A percentile compares a stretch with the other conserved stretches of the same genome.
Conservation (phyloP, 352 stramenopile genomes). For the Globisporangium polare region DNA sequence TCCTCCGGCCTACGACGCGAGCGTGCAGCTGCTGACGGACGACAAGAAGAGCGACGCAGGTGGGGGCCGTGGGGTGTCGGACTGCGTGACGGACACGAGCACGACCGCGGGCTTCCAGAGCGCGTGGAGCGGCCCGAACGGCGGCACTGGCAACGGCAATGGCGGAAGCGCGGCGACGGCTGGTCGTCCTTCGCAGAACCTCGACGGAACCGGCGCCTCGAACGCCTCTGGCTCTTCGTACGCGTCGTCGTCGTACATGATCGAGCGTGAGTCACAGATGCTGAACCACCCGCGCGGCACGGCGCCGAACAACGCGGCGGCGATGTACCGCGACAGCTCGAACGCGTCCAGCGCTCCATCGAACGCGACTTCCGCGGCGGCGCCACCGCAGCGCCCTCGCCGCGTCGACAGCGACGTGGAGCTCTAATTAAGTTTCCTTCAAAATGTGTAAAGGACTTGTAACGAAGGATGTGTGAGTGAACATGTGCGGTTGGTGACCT, state of each 20-base stretch:
- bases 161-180: not conserved
- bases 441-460: not conserved
- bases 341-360: slow-evolving; percentile 13
- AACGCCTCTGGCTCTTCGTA: slow-evolving; percentile 19
- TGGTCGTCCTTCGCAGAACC: slow-evolving; percentile 13
- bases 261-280: slow-evolving; percentile 13
- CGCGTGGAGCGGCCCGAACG: slow-evolving; percentile 13
- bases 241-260: slow-evolving; percentile 19
- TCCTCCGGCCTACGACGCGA: slow-evolving; percentile 46
- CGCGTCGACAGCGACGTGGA: slow-evolving; percentile 65
- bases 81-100: slow-evolving; percentile 14
- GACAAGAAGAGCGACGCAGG: slow-evolving; percentile 16
- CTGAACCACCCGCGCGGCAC: slow-evolving; percentile 34
- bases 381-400: slow-evolving; percentile 16
- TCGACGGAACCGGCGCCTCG: slow-evolving; percentile 13
- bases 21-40: slow-evolving; percentile 25
- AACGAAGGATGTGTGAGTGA: not conserved
- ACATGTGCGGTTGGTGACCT: too few species aligned
- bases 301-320: slow-evolving; percentile 15
- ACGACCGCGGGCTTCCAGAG: slow-evolving; percentile 23
- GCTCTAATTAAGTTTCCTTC: slow-evolving; percentile 41
- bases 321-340: slow-evolving; percentile 17
- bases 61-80: slow-evolving; percentile 19
- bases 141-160: not conserved
- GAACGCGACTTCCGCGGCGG: slow-evolving; percentile 1